These are phyloP conservation scores for Bombardia bombarda DNA, from an alignment of 495 filamentous ascomycete genomes.

Conservation along the genomic window DNA sequence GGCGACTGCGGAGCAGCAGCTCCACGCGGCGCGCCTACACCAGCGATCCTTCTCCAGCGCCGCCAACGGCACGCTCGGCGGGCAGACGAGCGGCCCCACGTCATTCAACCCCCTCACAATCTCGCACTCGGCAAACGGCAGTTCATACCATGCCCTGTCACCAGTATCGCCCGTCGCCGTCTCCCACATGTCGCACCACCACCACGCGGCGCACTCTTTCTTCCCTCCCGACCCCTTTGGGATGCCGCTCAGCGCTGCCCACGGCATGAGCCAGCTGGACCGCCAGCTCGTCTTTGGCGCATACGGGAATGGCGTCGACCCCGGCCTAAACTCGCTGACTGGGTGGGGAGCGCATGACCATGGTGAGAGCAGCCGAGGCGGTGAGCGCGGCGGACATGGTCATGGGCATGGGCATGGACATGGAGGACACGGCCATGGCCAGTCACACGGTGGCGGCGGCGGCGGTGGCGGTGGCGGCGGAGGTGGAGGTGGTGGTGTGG, in stretches of 20 bases:
- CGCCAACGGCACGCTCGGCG: slow-evolving; percentile 13
- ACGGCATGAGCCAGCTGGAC: slow-evolving; percentile 55
- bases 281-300: slow-evolving; percentile 73
- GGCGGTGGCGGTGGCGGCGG: neutral
- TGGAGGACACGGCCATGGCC: slow-evolving; percentile 6
- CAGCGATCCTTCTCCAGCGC: slow-evolving; percentile 31
- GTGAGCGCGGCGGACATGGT: slow-evolving; percentile 5
- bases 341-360: slow-evolving; percentile 13
- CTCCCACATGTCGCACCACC: slow-evolving; percentile 24
- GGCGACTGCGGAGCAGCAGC: slow-evolving; percentile 20
- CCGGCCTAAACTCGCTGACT: slow-evolving; percentile 8
- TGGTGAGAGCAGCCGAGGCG: slow-evolving; percentile 6
- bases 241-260: slow-evolving; percentile 23
- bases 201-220: slow-evolving; percentile 28
- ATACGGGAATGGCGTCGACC: slow-evolving; percentile 43
- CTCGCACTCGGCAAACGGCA: slow-evolving; percentile 24
- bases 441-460: neutral
- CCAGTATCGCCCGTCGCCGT: slow-evolving; percentile 38
- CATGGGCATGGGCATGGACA: slow-evolving; percentile 5
- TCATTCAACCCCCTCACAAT: slow-evolving; percentile 33
- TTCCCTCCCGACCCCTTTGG: slow-evolving; percentile 40
- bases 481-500: slow-evolving; percentile 1
- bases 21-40: slow-evolving; percentile 27
- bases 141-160: slow-evolving; percentile 36
- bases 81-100: slow-evolving; percentile 29